Conservation (phyloP, 2,329 filamentous ascomycete genomes). For the Penicillium freii region DNA sequence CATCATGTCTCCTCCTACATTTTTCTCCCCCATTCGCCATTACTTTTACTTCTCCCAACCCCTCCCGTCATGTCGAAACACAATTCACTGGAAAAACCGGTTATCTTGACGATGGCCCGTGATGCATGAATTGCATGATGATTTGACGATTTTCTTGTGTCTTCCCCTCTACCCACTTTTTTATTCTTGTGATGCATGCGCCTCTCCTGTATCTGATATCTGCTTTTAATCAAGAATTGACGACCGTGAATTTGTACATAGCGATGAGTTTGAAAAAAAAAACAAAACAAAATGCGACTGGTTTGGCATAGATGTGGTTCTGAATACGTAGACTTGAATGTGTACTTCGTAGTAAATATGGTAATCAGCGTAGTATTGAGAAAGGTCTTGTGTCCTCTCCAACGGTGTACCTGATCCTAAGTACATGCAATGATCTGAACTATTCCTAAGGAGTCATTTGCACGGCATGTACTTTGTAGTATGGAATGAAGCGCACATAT, state of each 20-base stretch:
- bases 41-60: slow-evolving; percentile 9
- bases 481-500: too few relatives aligned
- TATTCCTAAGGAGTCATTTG: too few relatives aligned
- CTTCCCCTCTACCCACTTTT: background rate
- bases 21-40: background rate
- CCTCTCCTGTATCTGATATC: slow-evolving; percentile 23
- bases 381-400: too few relatives aligned
- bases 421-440: too few relatives aligned
- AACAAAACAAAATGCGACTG: slow-evolving; percentile 19
- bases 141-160: slow-evolving; percentile 15
- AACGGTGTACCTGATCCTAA: too few relatives aligned
- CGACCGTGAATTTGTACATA: slow-evolving; percentile 23
- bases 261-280: slow-evolving; percentile 13
- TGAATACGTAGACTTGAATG: background rate
- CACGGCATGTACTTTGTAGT: too few relatives aligned
- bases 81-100: slow-evolving; percentile 5
- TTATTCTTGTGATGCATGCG: slow-evolving; percentile 21
- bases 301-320: slow-evolving; percentile 14
- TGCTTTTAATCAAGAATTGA: slow-evolving; percentile 26
- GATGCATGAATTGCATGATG: slow-evolving; percentile 23
- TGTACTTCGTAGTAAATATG: too few relatives aligned
- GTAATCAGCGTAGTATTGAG: too few relatives aligned
- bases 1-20: background rate
- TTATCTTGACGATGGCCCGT: slow-evolving; percentile 24
- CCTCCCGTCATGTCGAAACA: slow-evolving; percentile 16